phyloP scores from a whole-genome alignment of 176 grass and related monocot species.

The Carex cristatella region DNA sequence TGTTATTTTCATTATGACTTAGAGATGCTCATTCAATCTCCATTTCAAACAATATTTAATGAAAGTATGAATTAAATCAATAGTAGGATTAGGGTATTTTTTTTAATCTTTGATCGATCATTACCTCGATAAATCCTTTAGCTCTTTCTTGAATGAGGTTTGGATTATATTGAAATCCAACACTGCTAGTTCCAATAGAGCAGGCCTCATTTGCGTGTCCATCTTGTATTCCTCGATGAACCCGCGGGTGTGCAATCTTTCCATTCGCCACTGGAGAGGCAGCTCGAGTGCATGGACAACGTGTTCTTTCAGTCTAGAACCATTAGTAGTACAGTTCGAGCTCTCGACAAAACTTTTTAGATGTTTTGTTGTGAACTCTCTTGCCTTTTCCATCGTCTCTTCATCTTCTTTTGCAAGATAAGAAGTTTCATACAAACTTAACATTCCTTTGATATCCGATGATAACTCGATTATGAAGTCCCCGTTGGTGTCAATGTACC shows the following conservation, averaged over 20 bases:
- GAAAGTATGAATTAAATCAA: too few species aligned
- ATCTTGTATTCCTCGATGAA: slow-evolving; percentile 23
- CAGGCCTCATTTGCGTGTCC: neutral
- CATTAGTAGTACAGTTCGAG: neutral
- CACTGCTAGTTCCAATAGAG: slow-evolving; percentile 23
- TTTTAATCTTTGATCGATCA: neutral
- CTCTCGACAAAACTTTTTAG: slow-evolving; percentile 6
- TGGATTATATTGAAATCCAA: slow-evolving; percentile 35
- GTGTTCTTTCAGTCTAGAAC: neutral
- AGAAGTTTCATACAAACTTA: neutral
- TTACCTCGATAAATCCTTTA: slow-evolving; percentile 27
- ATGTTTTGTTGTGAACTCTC: slow-evolving; percentile 12
- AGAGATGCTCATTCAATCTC: too few species aligned
- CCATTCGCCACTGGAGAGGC: slow-evolving; percentile 31
- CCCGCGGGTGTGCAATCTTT: slow-evolving; percentile 18
- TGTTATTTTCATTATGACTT: too few species aligned
- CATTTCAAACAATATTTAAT: too few species aligned
- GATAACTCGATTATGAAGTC: neutral
- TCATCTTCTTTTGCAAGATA: slow-evolving; percentile 15
- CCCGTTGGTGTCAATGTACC: neutral
- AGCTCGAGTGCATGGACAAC: slow-evolving; percentile 21
- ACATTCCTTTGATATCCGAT: neutral
- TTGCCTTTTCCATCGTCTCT: slow-evolving; percentile 11
- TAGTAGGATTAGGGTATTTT: too few species aligned
- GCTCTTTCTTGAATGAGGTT: slow-evolving; percentile 9